A percentile compares a stretch with the other conserved stretches of the same genome.
Conservation (phyloP, 768 basidiomycete genomes). For the Tricholoma flavovirens region DNA sequence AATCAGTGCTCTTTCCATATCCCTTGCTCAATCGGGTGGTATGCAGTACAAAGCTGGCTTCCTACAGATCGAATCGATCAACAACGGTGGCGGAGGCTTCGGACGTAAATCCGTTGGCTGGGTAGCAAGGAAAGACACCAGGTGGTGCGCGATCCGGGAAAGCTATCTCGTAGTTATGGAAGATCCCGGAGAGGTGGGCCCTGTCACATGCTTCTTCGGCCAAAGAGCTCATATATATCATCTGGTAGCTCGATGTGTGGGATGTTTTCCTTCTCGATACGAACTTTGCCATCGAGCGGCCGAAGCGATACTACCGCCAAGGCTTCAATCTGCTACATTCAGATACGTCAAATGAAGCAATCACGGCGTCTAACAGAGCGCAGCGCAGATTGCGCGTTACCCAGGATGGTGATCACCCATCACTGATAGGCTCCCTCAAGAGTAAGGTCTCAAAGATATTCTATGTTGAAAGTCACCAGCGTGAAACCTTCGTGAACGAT, state of each 20-base stretch:
- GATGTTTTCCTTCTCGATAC: constrained; percentile 92
- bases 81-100: constrained; percentile 49
- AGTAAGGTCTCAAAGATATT: constrained; percentile 41
- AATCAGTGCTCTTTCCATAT: constrained; percentile 80
- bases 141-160: constrained; percentile 92
- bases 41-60: constrained; percentile 89
- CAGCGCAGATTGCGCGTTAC: constrained; percentile 6
- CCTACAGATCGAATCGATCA: constrained; percentile 52
- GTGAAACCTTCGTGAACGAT: constrained; percentile 13
- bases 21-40: constrained; percentile 76
- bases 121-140: constrained; percentile 54
- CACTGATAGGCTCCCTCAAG: constrained; percentile 45
- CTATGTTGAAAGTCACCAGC: constrained; percentile 23
- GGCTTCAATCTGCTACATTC: constrained; percentile 64
- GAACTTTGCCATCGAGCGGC: constrained; percentile 87
- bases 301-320: constrained; percentile 82
- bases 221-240: not conserved
- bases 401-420: constrained; percentile 27
- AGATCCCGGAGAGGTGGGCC: constrained; percentile 76
- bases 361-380: constrained; percentile 5
- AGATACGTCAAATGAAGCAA: constrained; percentile 13
- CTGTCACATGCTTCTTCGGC: not conserved
- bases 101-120: constrained; percentile 61
- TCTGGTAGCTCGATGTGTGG: constrained; percentile 65
- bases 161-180: constrained; percentile 84